These are phyloP conservation scores for Cystobasidium ongulense DNA, from an alignment of 768 basidiomycete species.

Conservation along the genomic window DNA sequence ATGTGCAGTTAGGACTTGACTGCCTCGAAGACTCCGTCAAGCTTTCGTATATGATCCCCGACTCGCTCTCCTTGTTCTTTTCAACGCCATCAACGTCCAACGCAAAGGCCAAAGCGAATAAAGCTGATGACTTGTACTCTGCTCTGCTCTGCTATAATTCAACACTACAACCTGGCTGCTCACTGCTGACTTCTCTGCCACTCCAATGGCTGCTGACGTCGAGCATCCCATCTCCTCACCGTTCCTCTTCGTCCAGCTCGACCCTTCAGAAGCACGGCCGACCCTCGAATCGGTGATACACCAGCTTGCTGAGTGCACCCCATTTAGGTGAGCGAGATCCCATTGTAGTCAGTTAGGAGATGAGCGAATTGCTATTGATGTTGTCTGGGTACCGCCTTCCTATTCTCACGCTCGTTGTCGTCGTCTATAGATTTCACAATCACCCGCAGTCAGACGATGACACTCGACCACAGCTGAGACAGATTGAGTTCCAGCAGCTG, in stretches of 20 bases:
- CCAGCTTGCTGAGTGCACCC: not conserved
- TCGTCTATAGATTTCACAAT: not conserved
- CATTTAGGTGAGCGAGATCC: not conserved
- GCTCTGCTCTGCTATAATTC: not conserved
- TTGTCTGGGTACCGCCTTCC: too few relatives aligned
- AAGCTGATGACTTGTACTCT: too few relatives aligned
- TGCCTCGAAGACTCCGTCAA: too few relatives aligned
- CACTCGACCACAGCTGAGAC: not conserved
- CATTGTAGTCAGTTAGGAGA: too few relatives aligned
- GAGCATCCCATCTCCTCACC: not conserved
- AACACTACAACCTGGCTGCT: not conserved
- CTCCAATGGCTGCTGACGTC: not conserved
- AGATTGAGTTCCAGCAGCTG: constrained; percentile 22
- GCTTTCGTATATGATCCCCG: too few relatives aligned
- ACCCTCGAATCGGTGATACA: not conserved
- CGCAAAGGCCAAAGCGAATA: too few relatives aligned
- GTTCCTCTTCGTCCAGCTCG: not conserved
- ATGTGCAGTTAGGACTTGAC: too few relatives aligned
- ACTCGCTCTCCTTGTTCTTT: too few relatives aligned
- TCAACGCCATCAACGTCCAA: too few relatives aligned
- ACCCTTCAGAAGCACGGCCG: not conserved
- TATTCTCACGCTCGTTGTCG: too few relatives aligned
- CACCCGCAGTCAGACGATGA: not conserved
- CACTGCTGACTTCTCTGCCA: not conserved
- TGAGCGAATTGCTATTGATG: too few relatives aligned